These are phyloP conservation scores for Emydomyces testavorans DNA, from an alignment of 2,329 filamentous ascomycete genomes.

Conservation along the genomic window DNA sequence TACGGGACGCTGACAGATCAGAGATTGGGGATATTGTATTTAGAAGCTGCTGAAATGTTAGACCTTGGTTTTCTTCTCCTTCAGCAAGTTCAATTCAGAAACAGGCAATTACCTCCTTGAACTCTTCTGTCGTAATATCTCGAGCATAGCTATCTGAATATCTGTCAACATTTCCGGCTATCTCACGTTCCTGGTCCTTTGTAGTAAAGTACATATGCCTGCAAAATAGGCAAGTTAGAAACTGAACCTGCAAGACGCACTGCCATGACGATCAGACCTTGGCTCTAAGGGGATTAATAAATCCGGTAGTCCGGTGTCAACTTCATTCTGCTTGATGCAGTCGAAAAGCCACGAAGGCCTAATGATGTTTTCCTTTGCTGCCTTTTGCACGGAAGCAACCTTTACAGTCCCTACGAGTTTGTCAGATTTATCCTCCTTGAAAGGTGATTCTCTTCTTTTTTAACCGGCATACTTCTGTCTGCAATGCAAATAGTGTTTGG, in stretches of 20 bases:
- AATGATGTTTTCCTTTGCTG: conserved; percentile 58
- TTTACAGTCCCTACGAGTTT: conserved; percentile 50
- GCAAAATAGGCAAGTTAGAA: neutral
- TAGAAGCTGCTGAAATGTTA: conserved; percentile 26
- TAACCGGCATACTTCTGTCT: conserved; percentile 62
- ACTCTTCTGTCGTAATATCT: conserved; percentile 53
- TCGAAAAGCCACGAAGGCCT: conserved; percentile 74
- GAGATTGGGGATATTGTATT: conserved; percentile 29
- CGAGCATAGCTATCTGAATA: conserved; percentile 76
- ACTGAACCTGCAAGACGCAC: conserved; percentile 16
- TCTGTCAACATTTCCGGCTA: conserved; percentile 55
- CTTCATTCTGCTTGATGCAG: conserved; percentile 53
- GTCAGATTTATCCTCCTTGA: neutral
- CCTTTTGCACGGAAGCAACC: conserved; percentile 70
- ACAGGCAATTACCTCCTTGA: conserved; percentile 36
- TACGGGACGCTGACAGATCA: conserved; percentile 32
- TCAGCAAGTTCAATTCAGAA: neutral
- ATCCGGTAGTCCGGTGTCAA: conserved; percentile 42
- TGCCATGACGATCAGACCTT: conserved; percentile 22
- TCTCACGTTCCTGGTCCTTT: conserved; percentile 43
- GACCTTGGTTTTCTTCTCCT: neutral
- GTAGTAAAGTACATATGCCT: conserved; percentile 63
- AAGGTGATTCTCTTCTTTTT: no score
- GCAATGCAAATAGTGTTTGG: conserved; percentile 60
- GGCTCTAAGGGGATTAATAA: conserved; percentile 55